Evolutionary conservation across 2,329 filamentous ascomycete species (phyloP).

Genomic region (Penicillium sp.): DNA sequence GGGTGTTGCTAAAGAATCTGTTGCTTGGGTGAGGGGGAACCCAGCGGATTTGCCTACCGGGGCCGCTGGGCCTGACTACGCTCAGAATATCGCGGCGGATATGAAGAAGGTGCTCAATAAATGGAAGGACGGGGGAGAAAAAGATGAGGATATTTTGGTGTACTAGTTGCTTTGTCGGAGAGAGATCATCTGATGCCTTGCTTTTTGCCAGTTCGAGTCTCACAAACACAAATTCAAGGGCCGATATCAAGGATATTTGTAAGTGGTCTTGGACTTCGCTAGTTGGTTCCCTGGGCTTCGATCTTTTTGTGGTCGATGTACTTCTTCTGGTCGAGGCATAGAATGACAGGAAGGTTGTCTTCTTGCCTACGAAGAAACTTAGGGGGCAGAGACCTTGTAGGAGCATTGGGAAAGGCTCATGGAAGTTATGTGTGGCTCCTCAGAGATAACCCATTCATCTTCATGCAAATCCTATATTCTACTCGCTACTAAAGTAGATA

Average conservation of each 20-base stretch:
- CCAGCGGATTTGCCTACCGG: conserved; percentile 14
- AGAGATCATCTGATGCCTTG: neutral
- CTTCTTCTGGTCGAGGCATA: conserved; percentile 1
- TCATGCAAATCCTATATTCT: too few species aligned
- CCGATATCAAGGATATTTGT: neutral
- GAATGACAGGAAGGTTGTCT: neutral
- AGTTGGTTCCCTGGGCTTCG: neutral
- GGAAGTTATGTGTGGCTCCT: too few species aligned
- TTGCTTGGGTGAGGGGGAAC: conserved; percentile 19
- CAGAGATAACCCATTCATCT: too few species aligned
- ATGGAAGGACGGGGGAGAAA: conserved; percentile 10
- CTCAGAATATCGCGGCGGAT: conserved; percentile 8
- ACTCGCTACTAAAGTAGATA: too few species aligned
- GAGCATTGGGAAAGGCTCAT: too few species aligned
- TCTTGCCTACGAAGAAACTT: too few species aligned
- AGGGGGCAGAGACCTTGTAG: too few species aligned
- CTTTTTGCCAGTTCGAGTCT: neutral
- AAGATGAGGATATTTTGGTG: conserved; percentile 1
- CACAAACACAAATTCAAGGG: neutral
- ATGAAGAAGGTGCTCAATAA: conserved; percentile 11
- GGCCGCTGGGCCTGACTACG: conserved; percentile 7
- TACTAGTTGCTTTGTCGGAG: neutral
- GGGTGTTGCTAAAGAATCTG: conserved; percentile 5
- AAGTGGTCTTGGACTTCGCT: neutral
- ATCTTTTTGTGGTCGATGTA: neutral